These are phyloP conservation scores for Scedosporium dehoogii DNA, from an alignment of 2,329 filamentous ascomycete species.

Conservation along the genomic window DNA sequence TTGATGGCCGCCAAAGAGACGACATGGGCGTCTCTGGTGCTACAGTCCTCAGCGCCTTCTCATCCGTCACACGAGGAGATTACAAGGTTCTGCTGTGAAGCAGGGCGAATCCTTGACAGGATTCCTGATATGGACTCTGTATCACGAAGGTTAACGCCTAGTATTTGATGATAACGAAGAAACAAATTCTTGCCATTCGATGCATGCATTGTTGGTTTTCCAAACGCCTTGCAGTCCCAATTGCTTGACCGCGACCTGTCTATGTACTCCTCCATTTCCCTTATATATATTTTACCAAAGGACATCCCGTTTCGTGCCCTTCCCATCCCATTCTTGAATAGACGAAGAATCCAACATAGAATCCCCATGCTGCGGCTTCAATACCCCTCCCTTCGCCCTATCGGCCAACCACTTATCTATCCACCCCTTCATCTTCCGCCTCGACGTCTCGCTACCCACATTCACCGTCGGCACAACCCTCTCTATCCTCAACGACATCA, in stretches of 20 bases:
- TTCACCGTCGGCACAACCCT: constrained; percentile 93
- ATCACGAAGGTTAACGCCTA: not conserved
- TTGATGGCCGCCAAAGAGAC: not conserved
- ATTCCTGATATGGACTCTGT: not conserved
- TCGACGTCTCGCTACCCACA: constrained; percentile 47
- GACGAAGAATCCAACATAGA: constrained; percentile 13
- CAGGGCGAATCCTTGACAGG: not conserved
- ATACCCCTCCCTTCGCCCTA: constrained; percentile 40
- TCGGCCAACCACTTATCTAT: constrained; percentile 53
- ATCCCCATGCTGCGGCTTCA: constrained; percentile 29
- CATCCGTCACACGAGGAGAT: not conserved
- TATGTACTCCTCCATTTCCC: not conserved
- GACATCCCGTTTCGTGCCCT: constrained; percentile 25
- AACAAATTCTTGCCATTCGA: not conserved
- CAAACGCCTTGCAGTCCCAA: not conserved
- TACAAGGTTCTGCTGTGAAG: not conserved
- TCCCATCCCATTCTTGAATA: constrained; percentile 28
- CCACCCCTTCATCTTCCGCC: constrained; percentile 55
- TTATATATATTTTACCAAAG: constrained; percentile 28
- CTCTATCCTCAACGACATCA: constrained; percentile 77
- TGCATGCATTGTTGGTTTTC: constrained; percentile 3
- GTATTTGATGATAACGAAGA: not conserved
- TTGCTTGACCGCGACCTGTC: not conserved
- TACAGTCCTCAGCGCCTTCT: not conserved
- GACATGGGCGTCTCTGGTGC: not conserved